Evolutionary conservation across 2,329 filamentous ascomycete species (phyloP).

Genomic region (Monilinia polystroma): DNA sequence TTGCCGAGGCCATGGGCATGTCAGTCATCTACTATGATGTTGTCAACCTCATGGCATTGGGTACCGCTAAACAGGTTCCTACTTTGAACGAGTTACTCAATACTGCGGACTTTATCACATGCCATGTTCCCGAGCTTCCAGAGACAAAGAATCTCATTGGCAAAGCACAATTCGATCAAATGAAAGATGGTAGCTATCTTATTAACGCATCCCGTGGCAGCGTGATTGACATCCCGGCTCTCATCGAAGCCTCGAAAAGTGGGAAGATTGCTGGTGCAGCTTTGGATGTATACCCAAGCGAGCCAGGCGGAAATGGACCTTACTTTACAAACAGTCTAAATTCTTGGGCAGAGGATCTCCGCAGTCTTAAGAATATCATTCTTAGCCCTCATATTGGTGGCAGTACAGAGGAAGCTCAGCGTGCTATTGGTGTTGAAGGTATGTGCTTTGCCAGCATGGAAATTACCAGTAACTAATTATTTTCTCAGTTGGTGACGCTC

Average conservation of each 20-base stretch:
- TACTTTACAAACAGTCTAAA: slow-evolving; percentile 89
- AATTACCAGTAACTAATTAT: slow-evolving; percentile 13
- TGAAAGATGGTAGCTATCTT: slow-evolving; percentile 91
- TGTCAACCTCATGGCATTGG: slow-evolving; percentile 89
- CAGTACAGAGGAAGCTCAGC: slow-evolving; percentile 95
- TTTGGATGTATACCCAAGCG: slow-evolving; percentile 93
- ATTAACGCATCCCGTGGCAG: slow-evolving; percentile 95
- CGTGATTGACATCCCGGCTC: slow-evolving; percentile 88
- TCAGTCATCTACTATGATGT: slow-evolving; percentile 96
- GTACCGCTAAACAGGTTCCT: slow-evolving; percentile 79
- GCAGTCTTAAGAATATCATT: slow-evolving; percentile 85
- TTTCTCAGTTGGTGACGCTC: slow-evolving; percentile 69
- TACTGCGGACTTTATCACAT: slow-evolving; percentile 85
- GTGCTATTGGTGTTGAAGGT: slow-evolving; percentile 89
- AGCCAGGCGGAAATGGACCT: slow-evolving; percentile 90
- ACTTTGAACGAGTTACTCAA: slow-evolving; percentile 74
- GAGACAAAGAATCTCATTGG: slow-evolving; percentile 95
- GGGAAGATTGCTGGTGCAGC: slow-evolving; percentile 91
- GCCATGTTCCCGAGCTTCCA: slow-evolving; percentile 89
- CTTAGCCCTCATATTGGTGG: slow-evolving; percentile 96
- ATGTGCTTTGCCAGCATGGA: slow-evolving; percentile 24
- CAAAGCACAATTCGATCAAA: slow-evolving; percentile 72
- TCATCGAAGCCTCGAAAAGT: slow-evolving; percentile 81
- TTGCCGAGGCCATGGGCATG: slow-evolving; percentile 98
- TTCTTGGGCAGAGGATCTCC: slow-evolving; percentile 79